These are phyloP conservation scores for Phytophthora europaea DNA, from an alignment of 352 stramenopile genomes.

Conservation along the genomic window DNA sequence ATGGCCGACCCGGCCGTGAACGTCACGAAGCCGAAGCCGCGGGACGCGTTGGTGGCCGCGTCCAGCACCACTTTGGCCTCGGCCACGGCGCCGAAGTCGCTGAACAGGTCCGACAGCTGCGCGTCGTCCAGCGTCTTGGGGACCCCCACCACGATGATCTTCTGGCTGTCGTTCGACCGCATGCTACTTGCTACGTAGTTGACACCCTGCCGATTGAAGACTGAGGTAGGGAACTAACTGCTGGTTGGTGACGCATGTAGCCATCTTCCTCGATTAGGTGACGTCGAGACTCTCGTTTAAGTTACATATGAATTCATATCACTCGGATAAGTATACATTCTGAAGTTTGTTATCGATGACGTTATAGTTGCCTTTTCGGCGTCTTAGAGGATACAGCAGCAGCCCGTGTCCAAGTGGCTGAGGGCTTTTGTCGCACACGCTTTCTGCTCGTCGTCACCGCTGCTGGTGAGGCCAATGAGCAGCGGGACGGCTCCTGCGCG, in stretches of 20 bases:
- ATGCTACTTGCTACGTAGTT: conserved; percentile 33
- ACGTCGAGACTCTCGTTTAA: background rate
- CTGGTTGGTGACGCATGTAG: background rate
- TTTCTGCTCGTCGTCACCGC: background rate
- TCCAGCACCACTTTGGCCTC: conserved; percentile 84
- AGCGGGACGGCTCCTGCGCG: background rate
- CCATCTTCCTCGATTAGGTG: background rate
- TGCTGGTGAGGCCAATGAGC: background rate
- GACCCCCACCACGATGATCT: conserved; percentile 88
- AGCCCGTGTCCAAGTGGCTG: background rate
- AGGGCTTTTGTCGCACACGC: background rate
- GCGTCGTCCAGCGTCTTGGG: conserved; percentile 79
- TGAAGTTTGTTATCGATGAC: background rate
- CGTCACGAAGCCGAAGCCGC: conserved; percentile 87
- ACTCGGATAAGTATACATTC: background rate
- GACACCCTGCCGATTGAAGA: background rate
- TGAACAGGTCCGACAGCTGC: conserved; percentile 78
- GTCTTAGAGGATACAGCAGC: background rate
- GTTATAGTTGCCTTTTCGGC: background rate
- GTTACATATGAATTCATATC: background rate
- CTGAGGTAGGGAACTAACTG: background rate
- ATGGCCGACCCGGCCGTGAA: conserved; percentile 79
- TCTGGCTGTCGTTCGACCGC: conserved; percentile 84
- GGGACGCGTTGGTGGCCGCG: conserved; percentile 62
- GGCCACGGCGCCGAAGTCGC: conserved; percentile 70